phyloP scores from a whole-genome alignment of 2,329 filamentous ascomycete species.

The Cordyceps cateniannulata region DNA sequence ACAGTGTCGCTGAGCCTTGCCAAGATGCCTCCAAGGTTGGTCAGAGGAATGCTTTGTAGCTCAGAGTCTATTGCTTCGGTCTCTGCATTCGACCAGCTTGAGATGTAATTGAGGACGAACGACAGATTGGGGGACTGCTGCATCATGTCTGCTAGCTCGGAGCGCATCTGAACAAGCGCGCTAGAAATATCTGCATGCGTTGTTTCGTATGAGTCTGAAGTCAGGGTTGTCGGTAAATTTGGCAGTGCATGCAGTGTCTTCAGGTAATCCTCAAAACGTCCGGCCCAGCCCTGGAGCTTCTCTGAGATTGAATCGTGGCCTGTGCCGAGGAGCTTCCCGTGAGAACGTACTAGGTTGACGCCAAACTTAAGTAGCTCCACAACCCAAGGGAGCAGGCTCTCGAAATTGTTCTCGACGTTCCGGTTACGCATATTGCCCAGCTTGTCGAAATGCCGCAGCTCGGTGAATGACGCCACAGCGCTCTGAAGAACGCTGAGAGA shows the following conservation, averaged over 20 bases:
- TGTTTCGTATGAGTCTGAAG: conserved; percentile 29
- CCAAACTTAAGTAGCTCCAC: conserved; percentile 60
- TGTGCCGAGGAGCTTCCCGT: conserved; percentile 55
- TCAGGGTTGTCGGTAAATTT: conserved; percentile 45
- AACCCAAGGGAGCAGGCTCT: conserved; percentile 50
- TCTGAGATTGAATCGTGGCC: conserved; percentile 40
- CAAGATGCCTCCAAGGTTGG: conserved; percentile 50
- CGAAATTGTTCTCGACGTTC: conserved; percentile 20
- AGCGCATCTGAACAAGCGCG: conserved; percentile 31
- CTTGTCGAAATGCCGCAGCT: conserved; percentile 11
- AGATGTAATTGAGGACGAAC: conserved; percentile 61
- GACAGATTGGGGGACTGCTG: conserved; percentile 47
- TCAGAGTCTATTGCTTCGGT: conserved; percentile 14
- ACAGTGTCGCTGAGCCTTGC: conserved; percentile 66
- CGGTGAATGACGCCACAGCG: conserved; percentile 29
- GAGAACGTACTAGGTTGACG: conserved; percentile 55
- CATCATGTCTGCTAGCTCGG: conserved; percentile 35
- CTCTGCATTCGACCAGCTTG: conserved; percentile 51
- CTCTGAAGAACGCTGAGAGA: conserved; percentile 33
- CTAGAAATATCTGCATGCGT: conserved; percentile 29
- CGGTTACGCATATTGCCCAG: conserved; percentile 26
- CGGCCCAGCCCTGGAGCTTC: conserved; percentile 44
- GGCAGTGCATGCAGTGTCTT: conserved; percentile 36
- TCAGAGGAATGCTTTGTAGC: conserved; percentile 19
- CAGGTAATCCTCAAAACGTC: conserved; percentile 38